These are phyloP conservation scores for Colletotrichum sp. DNA, from an alignment of 2,329 filamentous ascomycete species.

Conservation along the genomic window DNA sequence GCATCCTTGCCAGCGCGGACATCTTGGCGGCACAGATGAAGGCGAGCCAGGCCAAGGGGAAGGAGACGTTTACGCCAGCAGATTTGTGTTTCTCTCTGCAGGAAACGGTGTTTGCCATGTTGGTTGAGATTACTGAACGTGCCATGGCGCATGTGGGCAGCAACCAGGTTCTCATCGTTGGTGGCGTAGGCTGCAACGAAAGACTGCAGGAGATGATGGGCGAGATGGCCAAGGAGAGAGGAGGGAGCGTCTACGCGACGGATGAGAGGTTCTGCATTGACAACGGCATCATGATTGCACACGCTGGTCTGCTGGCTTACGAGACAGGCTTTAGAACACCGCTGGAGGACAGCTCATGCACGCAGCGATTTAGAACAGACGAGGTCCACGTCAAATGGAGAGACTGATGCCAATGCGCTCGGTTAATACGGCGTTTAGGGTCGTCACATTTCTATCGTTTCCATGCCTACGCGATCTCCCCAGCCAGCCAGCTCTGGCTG, in stretches of 20 bases:
- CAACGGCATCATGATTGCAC: constrained; percentile 99
- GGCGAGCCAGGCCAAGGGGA: constrained; percentile 49
- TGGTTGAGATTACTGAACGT: constrained; percentile 97
- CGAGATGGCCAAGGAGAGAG: constrained; percentile 86
- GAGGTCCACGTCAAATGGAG: constrained; percentile 83
- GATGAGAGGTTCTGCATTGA: constrained; percentile 99
- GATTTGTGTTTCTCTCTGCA: constrained; percentile 95
- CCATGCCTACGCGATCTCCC: not conserved
- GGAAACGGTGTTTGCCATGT: constrained; percentile 95
- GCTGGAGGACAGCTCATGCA: constrained; percentile 83
- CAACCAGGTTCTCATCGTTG: constrained; percentile 90
- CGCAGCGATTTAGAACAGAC: constrained; percentile 82
- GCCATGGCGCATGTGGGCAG: constrained; percentile 98
- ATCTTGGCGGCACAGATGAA: constrained; percentile 74
- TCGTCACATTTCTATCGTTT: not conserved
- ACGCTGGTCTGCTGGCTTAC: constrained; percentile 88
- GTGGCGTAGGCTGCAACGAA: constrained; percentile 95
- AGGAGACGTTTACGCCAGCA: constrained; percentile 71
- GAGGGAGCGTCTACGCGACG: constrained; percentile 90
- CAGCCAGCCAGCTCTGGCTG: not conserved
- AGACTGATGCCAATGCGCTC: constrained; percentile 47
- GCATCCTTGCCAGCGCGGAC: constrained; percentile 86
- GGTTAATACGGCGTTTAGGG: not conserved
- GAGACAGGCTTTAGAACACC: constrained; percentile 79
- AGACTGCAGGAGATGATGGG: constrained; percentile 98